These are phyloP conservation scores for Phalaenopsis equestris DNA, from an alignment of 106 monocot genomes.

Conservation along the genomic window DNA sequence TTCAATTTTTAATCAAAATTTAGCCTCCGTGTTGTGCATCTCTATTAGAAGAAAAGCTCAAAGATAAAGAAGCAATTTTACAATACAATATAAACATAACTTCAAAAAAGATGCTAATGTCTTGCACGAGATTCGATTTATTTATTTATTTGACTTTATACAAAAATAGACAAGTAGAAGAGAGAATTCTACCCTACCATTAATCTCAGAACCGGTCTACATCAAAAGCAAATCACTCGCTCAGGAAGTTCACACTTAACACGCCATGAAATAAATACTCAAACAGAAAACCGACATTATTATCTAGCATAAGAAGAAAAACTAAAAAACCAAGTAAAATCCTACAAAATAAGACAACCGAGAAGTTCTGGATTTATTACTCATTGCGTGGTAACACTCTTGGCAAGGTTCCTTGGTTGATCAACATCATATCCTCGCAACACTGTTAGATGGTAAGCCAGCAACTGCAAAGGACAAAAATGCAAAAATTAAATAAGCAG, in stretches of 20 bases:
- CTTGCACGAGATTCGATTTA: no score
- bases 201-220: not conserved
- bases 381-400: conserved; percentile 92
- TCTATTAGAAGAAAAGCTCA: no score
- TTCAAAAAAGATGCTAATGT: no score
- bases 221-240: not conserved
- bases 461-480: conserved; percentile 34
- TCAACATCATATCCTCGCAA: conserved; percentile 84
- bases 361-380: not conserved
- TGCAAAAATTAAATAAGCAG: not conserved
- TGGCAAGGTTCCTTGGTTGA: conserved; percentile 94
- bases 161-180: not conserved
- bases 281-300: not conserved
- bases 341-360: not conserved
- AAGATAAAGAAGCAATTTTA: no score
- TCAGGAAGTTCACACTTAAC: no score
- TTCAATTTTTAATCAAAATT: no score
- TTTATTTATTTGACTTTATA: no score
- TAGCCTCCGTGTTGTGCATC: no score
- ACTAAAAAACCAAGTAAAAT: not conserved
- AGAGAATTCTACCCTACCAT: not conserved
- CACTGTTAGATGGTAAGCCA: conserved; percentile 93
- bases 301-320: not conserved
- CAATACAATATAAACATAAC: no score
- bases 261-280: not conserved